Evolutionary conservation across 805 yeast species (phyloP), one percentile per base, ranked within the genome.

Genomic region (Spencermartinsiella europaea): DNA sequence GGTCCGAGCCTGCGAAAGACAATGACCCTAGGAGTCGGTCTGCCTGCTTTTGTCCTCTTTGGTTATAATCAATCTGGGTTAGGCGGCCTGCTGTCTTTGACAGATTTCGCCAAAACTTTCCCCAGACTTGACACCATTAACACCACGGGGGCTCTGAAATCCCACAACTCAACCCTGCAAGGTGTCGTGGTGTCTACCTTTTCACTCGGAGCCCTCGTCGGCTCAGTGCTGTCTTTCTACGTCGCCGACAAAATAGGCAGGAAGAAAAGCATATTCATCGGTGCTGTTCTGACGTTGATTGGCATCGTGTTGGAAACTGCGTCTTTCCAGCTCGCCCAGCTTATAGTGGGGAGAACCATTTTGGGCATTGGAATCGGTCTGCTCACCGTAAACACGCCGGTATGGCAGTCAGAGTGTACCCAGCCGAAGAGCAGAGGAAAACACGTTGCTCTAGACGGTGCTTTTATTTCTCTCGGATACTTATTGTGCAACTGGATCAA

Each of bases 21-120:
- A 8, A 8, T n/a, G 37, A 34, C 37, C 15, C n/a, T 34, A 7
- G 15, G 8, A 15, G 37, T 34, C 15, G 37, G 37, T 15, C 19
- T 34, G 19, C 37, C 37, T n/a, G 7, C 37, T 10, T 56, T 59
- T 37, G 73, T 80, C 28, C 65, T 81, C 14, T 81, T 81, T 50
- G 86, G 86, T 1, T 80, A 79, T 56, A 84, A 79, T 53, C 81
- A 85, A 61, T 93, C 93, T 50, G 88, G 83, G 17, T 82, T 85
- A 73, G 77, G 83, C 34, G 87, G 89, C 0, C 75, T 84, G 22
- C 63, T 84, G 34, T 78, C 86, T 1, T 81, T 77, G 40, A 70
- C 70, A 2, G 70, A 79, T 28, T 84, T 49, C 43, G 20, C 37
- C 20, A 42, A 49, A 3, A 69, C 68, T 61, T 73, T 68, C 56